A percentile compares a stretch with the other conserved stretches of the same genome.
Evolutionary conservation across 2,329 filamentous ascomycete species (phyloP).

Genomic region (Alternaria dauci): DNA sequence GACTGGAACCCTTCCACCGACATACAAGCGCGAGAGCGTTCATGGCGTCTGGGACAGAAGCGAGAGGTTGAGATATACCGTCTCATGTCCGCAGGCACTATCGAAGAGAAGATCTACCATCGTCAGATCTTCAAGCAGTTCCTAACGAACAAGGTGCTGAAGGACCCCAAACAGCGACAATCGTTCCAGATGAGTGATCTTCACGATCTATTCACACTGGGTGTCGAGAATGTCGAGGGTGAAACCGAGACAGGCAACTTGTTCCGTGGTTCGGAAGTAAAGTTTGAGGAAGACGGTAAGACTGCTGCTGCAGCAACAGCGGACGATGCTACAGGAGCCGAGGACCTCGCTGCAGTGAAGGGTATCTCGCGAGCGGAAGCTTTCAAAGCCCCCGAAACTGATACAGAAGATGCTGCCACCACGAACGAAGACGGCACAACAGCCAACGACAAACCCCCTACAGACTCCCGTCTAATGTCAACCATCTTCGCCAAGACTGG

Average conservation of each 20-base stretch:
- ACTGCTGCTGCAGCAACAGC: constrained; percentile 18
- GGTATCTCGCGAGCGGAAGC: constrained; percentile 57
- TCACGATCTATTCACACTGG: constrained; percentile 88
- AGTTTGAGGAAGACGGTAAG: constrained; percentile 56
- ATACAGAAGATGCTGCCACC: constrained; percentile 34
- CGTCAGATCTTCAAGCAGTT: constrained; percentile 99
- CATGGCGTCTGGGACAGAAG: constrained; percentile 95
- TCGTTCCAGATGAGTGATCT: constrained; percentile 90
- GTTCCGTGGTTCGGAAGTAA: constrained; percentile 87
- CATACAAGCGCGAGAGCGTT: constrained; percentile 90
- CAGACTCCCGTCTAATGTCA: constrained; percentile 77
- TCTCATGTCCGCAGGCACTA: constrained; percentile 97
- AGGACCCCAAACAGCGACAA: constrained; percentile 90
- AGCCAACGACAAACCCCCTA: constrained; percentile 20
- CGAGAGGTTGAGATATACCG: constrained; percentile 95
- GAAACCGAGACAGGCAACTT: constrained; percentile 84
- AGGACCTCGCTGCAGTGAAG: constrained; percentile 47
- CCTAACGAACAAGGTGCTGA: constrained; percentile 93
- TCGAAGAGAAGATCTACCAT: constrained; percentile 99
- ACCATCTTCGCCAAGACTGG: constrained; percentile 86
- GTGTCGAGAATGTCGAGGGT: constrained; percentile 67
- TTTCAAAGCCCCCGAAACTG: constrained; percentile 46
- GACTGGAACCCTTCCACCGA: constrained; percentile 99
- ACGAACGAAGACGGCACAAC: constrained; percentile 21
- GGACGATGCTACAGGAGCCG: constrained; percentile 33